Evolutionary conservation across 2,329 filamentous ascomycete genomes (phyloP), one percentile per base, ranked within the genome.

Genomic region (Fusarium musae): DNA sequence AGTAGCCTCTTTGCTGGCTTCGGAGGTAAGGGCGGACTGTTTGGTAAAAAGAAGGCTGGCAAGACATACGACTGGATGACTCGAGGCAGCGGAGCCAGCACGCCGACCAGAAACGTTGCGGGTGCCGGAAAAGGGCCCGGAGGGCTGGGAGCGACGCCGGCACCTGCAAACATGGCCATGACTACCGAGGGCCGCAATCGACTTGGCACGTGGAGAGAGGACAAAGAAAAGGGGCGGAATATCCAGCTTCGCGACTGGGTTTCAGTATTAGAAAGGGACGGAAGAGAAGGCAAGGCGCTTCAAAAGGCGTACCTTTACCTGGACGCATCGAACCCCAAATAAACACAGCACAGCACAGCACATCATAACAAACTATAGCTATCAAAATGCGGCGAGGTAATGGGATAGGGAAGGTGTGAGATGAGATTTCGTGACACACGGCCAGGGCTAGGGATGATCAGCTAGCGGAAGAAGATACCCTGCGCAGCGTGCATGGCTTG

Each of bases 191-290:
- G 89, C 21, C 86, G 89, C 30, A 90, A 90, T 59, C 89, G 90
- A 59, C 84, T 94, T 42, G 93, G 93, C n/a, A 87, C 88, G 21
- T 93, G 92, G 88, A 89, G 93, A 66, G 95, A 98, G 81, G 92
- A 94, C 77, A 90, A 90, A 59, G 90, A 92, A 28, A 93, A 92
- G 79, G 94, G 94, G 37, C 89, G 87, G 74, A 91, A 92, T 32
- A 93, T 98, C 53, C 95, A 98, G 83, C 85, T 97, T 59, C 89
- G 96, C 61, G 96, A 98, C 81, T 91, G 95, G 85, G 85, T 97
- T 21, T 86, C 90, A 26, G 93, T 93, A 67, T 86, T 98, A 52
- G 95, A 97, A 81, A 86, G 91, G 57, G 94, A 97, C 79, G 92
- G 93, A 3, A 87, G 86, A 73, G 92, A 94, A 80, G 84, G 84